A percentile compares a stretch with the other conserved stretches of the same genome.
Evolutionary conservation across 257 asterid species (phyloP).

Genomic region (Solanum bulbocastanum): DNA sequence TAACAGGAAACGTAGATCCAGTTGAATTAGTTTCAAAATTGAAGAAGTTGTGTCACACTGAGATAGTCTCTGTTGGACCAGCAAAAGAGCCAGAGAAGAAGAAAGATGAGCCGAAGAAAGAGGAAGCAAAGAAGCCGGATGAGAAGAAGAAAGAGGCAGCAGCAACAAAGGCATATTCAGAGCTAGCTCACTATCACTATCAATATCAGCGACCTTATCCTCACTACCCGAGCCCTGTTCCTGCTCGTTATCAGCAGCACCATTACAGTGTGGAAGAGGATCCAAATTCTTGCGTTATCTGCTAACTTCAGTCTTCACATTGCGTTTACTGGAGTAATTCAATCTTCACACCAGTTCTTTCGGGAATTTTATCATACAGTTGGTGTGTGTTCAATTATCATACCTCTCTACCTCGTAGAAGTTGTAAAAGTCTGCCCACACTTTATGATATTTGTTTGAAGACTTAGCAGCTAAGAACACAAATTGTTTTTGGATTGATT

Average conservation of each 20-base stretch:
- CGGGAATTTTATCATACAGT: neutral
- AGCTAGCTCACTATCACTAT: neutral
- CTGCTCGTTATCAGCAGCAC: neutral
- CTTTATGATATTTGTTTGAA: neutral
- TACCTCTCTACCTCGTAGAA: no score
- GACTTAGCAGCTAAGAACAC: no score
- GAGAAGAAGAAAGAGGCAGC: neutral
- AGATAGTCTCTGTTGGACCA: constrained; percentile 4
- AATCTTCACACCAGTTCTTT: neutral
- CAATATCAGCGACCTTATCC: neutral
- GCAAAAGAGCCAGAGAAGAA: constrained; percentile 72
- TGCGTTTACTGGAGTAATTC: neutral
- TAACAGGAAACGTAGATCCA: constrained; percentile 54
- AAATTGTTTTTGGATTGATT: no score
- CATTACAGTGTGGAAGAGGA: neutral
- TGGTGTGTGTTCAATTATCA: neutral
- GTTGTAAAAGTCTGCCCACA: no score
- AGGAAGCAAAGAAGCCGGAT: neutral
- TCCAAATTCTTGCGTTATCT: neutral
- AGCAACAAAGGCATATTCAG: neutral
- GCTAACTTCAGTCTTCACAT: neutral
- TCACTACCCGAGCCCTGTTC: neutral
- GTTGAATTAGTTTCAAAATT: constrained; percentile 15
- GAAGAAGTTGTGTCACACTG: constrained; percentile 7
- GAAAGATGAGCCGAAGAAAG: constrained; percentile 28